These are phyloP conservation scores for Fusarium sp. DNA, from an alignment of 2,329 filamentous ascomycete species.

Conservation along the genomic window DNA sequence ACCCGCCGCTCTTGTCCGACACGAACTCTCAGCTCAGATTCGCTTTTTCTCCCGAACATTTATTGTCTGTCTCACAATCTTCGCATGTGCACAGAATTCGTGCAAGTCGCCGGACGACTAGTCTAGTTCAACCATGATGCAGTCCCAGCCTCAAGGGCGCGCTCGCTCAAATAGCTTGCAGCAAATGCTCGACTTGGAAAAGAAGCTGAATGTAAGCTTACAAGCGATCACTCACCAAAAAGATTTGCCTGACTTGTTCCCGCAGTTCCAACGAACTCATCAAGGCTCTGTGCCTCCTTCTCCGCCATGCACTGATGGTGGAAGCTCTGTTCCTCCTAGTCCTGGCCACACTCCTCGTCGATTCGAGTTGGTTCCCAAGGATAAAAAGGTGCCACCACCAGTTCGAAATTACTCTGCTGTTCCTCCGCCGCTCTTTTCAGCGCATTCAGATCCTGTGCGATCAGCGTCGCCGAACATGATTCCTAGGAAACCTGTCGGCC, in stretches of 20 bases:
- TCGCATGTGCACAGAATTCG: conserved; percentile 28
- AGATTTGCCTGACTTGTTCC: conserved; percentile 5
- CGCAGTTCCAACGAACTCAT: conserved; percentile 34
- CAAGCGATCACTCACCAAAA: background rate
- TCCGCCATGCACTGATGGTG: conserved; percentile 22
- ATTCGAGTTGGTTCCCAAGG: conserved; percentile 44
- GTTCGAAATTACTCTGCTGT: conserved; percentile 42
- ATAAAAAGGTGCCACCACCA: conserved; percentile 39
- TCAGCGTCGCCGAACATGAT: conserved; percentile 29
- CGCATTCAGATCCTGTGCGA: conserved; percentile 19
- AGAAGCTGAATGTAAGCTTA: conserved; percentile 64
- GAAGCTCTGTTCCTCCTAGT: conserved; percentile 34
- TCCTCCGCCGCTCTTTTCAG: conserved; percentile 36
- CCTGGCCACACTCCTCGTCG: conserved; percentile 39
- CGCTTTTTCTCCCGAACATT: conserved; percentile 20
- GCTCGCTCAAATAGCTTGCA: conserved; percentile 61
- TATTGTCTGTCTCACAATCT: conserved; percentile 20
- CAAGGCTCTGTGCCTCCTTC: conserved; percentile 35
- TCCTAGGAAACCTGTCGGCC: conserved; percentile 32
- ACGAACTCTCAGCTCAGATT: background rate
- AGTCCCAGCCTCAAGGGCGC: conserved; percentile 36
- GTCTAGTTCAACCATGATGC: conserved; percentile 23
- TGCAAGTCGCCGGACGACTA: conserved; percentile 14
- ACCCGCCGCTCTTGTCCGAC: conserved; percentile 21
- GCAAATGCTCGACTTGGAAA: conserved; percentile 70